Evolutionary conservation across 2,329 filamentous ascomycete species (phyloP).

Genomic region (Pezicula radicicola): DNA sequence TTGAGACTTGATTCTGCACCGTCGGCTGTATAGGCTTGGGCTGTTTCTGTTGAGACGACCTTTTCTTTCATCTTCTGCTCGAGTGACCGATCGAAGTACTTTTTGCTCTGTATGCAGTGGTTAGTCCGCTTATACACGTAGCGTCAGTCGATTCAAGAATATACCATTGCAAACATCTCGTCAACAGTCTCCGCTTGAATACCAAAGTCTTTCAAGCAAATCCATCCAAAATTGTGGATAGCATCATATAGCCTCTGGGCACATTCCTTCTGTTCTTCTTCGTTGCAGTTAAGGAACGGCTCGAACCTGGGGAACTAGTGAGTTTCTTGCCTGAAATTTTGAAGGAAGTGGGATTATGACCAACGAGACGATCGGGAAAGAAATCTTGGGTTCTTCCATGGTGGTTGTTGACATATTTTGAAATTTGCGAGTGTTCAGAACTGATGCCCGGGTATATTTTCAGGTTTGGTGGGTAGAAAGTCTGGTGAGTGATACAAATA

Average conservation of each 20-base stretch:
- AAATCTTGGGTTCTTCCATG: background rate
- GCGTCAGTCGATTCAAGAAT: background rate
- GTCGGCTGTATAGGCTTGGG: conserved; percentile 3
- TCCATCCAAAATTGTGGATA: conserved; percentile 1
- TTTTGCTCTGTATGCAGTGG: background rate
- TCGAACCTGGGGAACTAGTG: background rate
- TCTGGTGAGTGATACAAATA: too few species aligned
- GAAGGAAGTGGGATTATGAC: too few species aligned
- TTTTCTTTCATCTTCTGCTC: background rate
- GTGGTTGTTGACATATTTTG: background rate
- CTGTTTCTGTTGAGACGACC: background rate
- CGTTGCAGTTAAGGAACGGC: background rate
- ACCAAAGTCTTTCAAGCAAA: conserved; percentile 1
- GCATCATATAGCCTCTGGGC: conserved; percentile 1
- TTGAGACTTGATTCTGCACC: background rate
- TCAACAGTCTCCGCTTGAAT: conserved; percentile 1
- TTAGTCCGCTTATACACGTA: background rate
- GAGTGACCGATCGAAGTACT: background rate
- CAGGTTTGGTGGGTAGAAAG: too few species aligned
- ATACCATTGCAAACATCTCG: conserved; percentile 1
- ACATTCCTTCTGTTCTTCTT: background rate
- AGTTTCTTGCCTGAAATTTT: too few species aligned
- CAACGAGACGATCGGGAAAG: background rate
- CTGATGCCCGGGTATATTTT: too few species aligned
- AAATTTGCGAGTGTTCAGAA: too few species aligned